phyloP scores from a whole-genome alignment of 176 grass and related monocot species.

The Oryza nivara region DNA sequence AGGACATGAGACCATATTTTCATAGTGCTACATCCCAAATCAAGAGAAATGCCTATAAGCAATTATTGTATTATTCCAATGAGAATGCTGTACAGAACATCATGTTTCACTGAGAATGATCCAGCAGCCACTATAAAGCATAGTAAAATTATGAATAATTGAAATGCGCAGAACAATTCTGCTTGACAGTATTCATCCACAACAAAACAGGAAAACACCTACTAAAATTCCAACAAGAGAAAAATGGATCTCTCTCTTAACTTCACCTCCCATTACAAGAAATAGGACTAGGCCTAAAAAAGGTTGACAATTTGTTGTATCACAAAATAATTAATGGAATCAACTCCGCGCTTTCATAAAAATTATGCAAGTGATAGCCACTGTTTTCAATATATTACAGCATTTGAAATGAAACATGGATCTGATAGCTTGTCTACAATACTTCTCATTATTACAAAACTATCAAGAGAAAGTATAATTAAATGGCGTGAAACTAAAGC shows the following conservation, averaged over 20 bases:
- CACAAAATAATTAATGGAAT: background rate
- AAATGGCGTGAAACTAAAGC: slow-evolving; percentile 4
- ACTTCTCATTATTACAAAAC: background rate
- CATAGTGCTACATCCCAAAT: slow-evolving; percentile 1
- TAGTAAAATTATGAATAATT: slow-evolving; percentile 5
- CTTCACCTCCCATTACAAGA: slow-evolving; percentile 14
- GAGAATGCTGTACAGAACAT: slow-evolving; percentile 4
- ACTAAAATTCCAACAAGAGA: slow-evolving; percentile 16
- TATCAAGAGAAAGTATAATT: slow-evolving; percentile 23
- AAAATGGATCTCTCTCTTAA: background rate
- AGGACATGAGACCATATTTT: background rate
- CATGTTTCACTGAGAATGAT: background rate
- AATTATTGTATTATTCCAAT: background rate
- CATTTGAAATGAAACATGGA: slow-evolving; percentile 3
- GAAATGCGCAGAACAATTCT: background rate
- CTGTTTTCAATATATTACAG: background rate
- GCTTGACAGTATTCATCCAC: slow-evolving; percentile 5
- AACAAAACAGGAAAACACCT: background rate
- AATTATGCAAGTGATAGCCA: background rate
- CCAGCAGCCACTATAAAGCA: slow-evolving; percentile 8
- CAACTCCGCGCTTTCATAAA: background rate
- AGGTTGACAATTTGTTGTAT: background rate
- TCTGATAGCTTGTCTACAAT: background rate
- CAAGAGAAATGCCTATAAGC: background rate
- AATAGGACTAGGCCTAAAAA: background rate